Evolutionary conservation across 1,284 basidiomycete genomes (phyloP).

Genomic region (Exsudoporus floridanus): DNA sequence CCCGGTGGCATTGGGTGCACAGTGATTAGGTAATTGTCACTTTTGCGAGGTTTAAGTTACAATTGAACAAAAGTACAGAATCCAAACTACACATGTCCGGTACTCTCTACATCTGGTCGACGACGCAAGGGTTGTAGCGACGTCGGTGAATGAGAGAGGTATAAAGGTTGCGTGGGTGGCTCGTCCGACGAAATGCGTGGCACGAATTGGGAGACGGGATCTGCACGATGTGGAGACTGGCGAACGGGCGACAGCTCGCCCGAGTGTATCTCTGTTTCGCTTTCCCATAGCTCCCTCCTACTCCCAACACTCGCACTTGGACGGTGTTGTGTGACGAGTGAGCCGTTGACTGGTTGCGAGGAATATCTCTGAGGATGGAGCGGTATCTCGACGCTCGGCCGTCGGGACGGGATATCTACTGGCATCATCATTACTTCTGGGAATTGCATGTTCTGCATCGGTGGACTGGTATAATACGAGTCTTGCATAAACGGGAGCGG

Average conservation of each 20-base stretch:
- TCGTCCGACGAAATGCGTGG: slow-evolving; percentile 16
- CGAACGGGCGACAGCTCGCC: slow-evolving; percentile 5
- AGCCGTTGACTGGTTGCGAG: slow-evolving; percentile 1
- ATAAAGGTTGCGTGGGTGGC: background rate
- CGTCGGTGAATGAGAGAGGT: slow-evolving; percentile 5
- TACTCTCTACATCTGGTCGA: slow-evolving; percentile 16
- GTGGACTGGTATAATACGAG: slow-evolving; percentile 13
- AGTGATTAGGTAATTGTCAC: slow-evolving; percentile 20
- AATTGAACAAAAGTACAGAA: slow-evolving; percentile 17
- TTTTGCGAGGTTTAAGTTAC: no score
- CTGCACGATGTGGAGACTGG: background rate
- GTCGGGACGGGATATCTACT: slow-evolving; percentile 12
- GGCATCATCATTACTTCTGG: slow-evolving; percentile 12
- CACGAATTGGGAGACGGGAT: slow-evolving; percentile 12
- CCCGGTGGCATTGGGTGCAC: no score
- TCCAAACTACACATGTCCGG: background rate
- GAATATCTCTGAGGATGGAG: slow-evolving; percentile 23
- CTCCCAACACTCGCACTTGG: slow-evolving; percentile 20
- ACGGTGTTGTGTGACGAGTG: slow-evolving; percentile 1
- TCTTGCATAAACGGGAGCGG: slow-evolving; percentile 17
- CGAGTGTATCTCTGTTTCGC: slow-evolving; percentile 10
- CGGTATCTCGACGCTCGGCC: slow-evolving; percentile 22
- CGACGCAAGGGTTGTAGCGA: slow-evolving; percentile 27
- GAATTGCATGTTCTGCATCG: slow-evolving; percentile 13
- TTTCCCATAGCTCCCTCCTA: slow-evolving; percentile 19